Conservation (phyloP, 2,329 filamentous ascomycete genomes). For the Cucurbitaria berberidis region DNA sequence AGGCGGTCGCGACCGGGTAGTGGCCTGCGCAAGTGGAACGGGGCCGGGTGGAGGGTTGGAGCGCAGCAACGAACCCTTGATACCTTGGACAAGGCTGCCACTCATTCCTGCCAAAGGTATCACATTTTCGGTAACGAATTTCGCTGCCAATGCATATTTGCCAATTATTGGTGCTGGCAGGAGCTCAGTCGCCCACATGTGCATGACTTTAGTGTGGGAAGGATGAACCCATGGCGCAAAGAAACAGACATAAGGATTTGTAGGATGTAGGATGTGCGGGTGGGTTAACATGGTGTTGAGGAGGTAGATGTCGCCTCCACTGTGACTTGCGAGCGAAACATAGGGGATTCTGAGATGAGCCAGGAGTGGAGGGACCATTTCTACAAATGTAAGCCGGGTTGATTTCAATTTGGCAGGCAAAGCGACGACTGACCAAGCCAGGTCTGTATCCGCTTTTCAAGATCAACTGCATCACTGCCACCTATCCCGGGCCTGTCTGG, state of each 20-base stretch:
- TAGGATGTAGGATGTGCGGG: conserved; percentile 35
- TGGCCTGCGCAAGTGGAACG: conserved; percentile 15
- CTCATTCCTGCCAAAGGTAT: conserved; percentile 30
- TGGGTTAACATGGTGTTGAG: conserved; percentile 37
- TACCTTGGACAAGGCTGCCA: conserved; percentile 19
- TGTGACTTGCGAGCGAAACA: conserved; percentile 42
- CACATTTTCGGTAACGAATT: conserved; percentile 32
- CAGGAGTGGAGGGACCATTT: conserved; percentile 39
- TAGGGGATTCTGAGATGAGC: conserved; percentile 36
- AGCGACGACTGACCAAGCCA: conserved; percentile 32
- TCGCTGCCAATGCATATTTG: conserved; percentile 26
- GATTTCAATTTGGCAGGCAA: not conserved
- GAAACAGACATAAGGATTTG: conserved; percentile 35
- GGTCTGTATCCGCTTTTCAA: conserved; percentile 30
- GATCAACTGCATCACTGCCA: conserved; percentile 32
- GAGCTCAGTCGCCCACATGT: conserved; percentile 29
- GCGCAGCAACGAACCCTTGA: conserved; percentile 14
- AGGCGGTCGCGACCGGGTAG: conserved; percentile 2
- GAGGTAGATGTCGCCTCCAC: conserved; percentile 39
- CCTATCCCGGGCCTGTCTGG: conserved; percentile 40
- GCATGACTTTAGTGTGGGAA: conserved; percentile 29
- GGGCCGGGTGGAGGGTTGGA: conserved; percentile 15
- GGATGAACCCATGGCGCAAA: conserved; percentile 44
- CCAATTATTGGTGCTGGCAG: conserved; percentile 35
- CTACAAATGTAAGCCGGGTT: conserved; percentile 17